phyloP scores from a whole-genome alignment of 805 yeast genomes.

The Yarrowia yakushimensis region DNA sequence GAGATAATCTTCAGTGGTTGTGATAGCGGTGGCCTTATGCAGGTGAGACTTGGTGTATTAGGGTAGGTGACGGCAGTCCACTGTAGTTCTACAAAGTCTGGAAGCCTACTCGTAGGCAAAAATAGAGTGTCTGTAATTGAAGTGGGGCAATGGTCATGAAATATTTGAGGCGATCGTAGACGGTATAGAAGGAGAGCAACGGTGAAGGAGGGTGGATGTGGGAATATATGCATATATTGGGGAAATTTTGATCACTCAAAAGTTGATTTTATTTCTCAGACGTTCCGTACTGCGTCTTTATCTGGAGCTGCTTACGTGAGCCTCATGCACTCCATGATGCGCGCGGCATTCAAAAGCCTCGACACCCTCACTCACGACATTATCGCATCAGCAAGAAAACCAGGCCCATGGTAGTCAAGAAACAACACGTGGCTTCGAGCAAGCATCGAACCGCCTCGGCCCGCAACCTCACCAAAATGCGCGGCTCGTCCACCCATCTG shows the following conservation, averaged over 20 bases:
- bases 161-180: too few species aligned
- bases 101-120: background rate
- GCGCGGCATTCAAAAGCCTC: background rate
- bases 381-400: background rate
- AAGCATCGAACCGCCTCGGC: constrained; percentile 19
- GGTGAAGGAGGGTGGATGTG: too few species aligned
- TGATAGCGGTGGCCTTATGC: constrained; percentile 22
- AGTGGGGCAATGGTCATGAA: background rate
- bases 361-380: background rate
- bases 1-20: background rate
- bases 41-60: background rate
- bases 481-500: constrained; percentile 18
- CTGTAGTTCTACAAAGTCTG: background rate
- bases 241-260: too few species aligned
- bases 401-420: constrained; percentile 18
- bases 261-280: background rate
- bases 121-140: background rate
- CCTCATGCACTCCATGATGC: background rate
- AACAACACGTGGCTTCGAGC: constrained; percentile 19
- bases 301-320: background rate
- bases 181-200: background rate
- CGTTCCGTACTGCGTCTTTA: background rate
- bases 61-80: background rate
- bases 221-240: too few species aligned
- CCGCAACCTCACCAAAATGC: constrained; percentile 5